These are phyloP conservation scores for Ceriops zippeliana DNA, from an alignment of 345 rosid genomes.

Conservation along the genomic window DNA sequence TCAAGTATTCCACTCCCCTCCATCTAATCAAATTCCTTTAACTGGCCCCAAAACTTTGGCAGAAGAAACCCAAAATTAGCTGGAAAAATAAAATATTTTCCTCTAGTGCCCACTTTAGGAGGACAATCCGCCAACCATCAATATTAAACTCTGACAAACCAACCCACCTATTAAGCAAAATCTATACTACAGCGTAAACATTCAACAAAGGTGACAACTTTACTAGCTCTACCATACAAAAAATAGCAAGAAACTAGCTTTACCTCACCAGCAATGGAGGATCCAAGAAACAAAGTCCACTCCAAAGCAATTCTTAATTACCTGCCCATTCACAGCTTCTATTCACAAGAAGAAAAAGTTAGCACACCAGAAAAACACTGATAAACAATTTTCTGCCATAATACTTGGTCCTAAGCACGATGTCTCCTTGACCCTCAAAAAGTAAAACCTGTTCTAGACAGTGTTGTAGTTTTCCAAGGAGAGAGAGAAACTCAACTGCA, in stretches of 20 bases:
- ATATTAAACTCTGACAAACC: slow-evolving; percentile 16
- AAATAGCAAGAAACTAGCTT: slow-evolving; percentile 16
- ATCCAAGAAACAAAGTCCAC: slow-evolving; percentile 25
- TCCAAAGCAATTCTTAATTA: slow-evolving; percentile 6
- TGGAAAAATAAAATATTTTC: slow-evolving; percentile 1
- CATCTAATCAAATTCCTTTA: not conserved
- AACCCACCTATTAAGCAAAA: slow-evolving; percentile 6
- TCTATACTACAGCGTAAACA: no score
- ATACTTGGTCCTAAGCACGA: slow-evolving; percentile 4
- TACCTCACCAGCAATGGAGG: slow-evolving; percentile 35
- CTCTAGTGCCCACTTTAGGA: slow-evolving; percentile 15
- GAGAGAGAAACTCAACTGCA: slow-evolving; percentile 1
- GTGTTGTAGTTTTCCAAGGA: slow-evolving; percentile 5
- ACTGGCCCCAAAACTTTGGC: not conserved
- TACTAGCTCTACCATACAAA: not conserved
- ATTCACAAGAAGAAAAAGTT: not conserved
- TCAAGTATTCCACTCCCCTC: not conserved
- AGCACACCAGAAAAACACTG: slow-evolving; percentile 9
- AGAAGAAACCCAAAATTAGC: not conserved
- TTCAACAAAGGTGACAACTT: slow-evolving; percentile 22
- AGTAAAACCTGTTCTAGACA: not conserved
- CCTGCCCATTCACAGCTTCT: not conserved
- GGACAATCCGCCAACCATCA: slow-evolving; percentile 18
- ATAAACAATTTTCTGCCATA: not conserved
- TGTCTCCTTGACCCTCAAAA: not conserved